Conservation (phyloP, 1,284 basidiomycete species). For the Fomitopsis palustris region DNA sequence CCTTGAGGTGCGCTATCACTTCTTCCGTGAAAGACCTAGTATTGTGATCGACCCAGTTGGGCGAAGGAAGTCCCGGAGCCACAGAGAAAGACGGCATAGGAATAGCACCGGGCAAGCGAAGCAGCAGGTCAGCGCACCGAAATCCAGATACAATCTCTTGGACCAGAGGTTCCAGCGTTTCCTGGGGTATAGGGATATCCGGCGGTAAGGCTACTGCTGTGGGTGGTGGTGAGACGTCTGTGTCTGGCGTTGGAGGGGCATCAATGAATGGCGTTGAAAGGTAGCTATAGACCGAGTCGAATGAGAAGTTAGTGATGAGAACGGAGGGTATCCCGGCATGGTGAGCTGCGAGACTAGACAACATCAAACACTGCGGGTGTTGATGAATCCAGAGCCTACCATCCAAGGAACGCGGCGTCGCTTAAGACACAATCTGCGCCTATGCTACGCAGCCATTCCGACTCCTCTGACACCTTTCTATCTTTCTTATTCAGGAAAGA, state of each 20-base stretch:
- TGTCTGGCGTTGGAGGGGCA: conserved; percentile 6
- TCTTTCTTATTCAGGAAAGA: conserved; percentile 56
- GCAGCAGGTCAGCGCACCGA: conserved; percentile 63
- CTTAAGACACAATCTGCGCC: conserved; percentile 62
- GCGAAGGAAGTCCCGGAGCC: conserved; percentile 52
- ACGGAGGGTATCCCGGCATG: conserved; percentile 60
- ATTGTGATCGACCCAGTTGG: conserved; percentile 55
- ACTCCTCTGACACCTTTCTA: conserved; percentile 51
- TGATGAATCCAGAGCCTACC: conserved; percentile 39
- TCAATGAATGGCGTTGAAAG: conserved; percentile 33
- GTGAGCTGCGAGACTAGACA: conserved; percentile 64
- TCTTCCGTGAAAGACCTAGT: conserved; percentile 42
- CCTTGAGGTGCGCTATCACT: conserved; percentile 39
- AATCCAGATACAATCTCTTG: conserved; percentile 63
- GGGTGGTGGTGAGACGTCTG: conserved; percentile 4
- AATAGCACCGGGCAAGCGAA: conserved; percentile 69
- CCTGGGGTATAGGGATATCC: conserved; percentile 51
- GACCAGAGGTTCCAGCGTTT: conserved; percentile 55
- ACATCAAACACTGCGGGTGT: not conserved
- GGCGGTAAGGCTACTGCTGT: conserved; percentile 17
- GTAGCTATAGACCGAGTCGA: conserved; percentile 79
- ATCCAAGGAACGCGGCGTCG: conserved; percentile 76
- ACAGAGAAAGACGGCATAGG: conserved; percentile 68
- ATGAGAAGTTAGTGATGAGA: conserved; percentile 77
- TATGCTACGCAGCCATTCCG: conserved; percentile 51